Base-by-base conservation (phyloP, 768 basidiomycete species). In the Serendipita vermifera region DNA sequence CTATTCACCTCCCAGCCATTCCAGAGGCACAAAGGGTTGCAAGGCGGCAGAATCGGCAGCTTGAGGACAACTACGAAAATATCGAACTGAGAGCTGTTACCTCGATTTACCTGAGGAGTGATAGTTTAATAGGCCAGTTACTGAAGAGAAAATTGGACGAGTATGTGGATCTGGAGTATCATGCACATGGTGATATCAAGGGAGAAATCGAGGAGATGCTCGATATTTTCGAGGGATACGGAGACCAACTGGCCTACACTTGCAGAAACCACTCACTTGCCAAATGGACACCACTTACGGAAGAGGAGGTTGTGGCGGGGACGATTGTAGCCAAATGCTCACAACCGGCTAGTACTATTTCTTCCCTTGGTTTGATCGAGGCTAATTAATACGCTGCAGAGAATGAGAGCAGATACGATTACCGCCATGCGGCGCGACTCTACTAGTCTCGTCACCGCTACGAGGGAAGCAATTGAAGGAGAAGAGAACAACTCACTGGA, bases 281-380 rank as follows among this genome's bases (percentile, higher is more conserved):
- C 68, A 70, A 6, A 74, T 76, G 55, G 68, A 71, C 6, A 73
- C 80, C 1, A 79, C 76, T 90, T 32, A 66, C 72, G 4, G 87
- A 90, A 63, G 81, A 83, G 51, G 87, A 90, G 62, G 73, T 87
- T 22, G 81, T 87, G 1, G 68, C 81, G 29, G 86, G 85, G 17
- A 80, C 82, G 0, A 90, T 90, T 57, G 67, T 87, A 40, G 83
- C 79, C 1, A 80, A 80, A 58, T 85, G 82, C 62, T 68, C 77
- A 1, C 79, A 87, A 60, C 74, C 73, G 11, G 72, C 78, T 6
- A 72, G 69, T 36, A 9, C n/a, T n/a, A 36, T 36, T 36, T n/a
- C 35, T 59, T 17, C 14, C 14, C 3, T 46, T 54, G 83, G 26
- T 73, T 76, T 55, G 73, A 80, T 54, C 73, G 80, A 85, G 87